Percentiles rank a stretch among this genome's conserved stretches.
Evolutionary conservation across 352 stramenopile genomes (phyloP).

Genomic region (Phytophthora macrochlamydospora): DNA sequence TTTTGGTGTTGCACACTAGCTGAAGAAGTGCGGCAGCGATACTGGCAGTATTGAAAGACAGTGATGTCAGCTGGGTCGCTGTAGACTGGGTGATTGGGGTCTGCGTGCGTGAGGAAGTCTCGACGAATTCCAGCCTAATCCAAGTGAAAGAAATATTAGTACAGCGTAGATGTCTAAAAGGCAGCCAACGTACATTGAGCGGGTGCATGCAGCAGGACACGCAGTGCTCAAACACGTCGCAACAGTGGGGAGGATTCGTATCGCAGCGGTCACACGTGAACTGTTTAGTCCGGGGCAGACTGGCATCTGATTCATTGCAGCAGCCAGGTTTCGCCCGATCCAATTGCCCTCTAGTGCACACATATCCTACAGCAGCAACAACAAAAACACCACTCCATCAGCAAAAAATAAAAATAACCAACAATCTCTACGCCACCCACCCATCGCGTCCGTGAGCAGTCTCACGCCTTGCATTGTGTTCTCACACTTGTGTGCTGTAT

Average conservation of each 20-base stretch:
- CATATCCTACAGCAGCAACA: conserved; percentile 34
- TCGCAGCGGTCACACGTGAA: conserved; percentile 71
- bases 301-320: conserved; percentile 64
- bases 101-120: conserved; percentile 64
- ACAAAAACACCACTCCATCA: background rate
- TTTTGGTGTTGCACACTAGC: conserved; percentile 81
- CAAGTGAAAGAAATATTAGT: conserved; percentile 16
- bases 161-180: background rate
- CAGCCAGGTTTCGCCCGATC: conserved; percentile 48
- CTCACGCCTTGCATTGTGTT: conserved; percentile 64
- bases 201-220: conserved; percentile 84
- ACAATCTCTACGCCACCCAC: conserved; percentile 16
- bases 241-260: conserved; percentile 72
- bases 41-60: conserved; percentile 75
- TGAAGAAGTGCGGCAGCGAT: conserved; percentile 76
- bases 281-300: conserved; percentile 55
- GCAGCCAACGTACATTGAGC: conserved; percentile 52
- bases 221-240: conserved; percentile 68
- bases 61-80: conserved; percentile 53
- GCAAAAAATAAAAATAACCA: conserved; percentile 2
- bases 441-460: conserved; percentile 60
- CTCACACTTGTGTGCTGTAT: conserved; percentile 38
- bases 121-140: conserved; percentile 57
- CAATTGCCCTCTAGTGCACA: conserved; percentile 56
- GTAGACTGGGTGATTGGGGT: conserved; percentile 69